Conservation (phyloP, 2,329 filamentous ascomycete genomes). For the Beauveria pseudobassiana region DNA sequence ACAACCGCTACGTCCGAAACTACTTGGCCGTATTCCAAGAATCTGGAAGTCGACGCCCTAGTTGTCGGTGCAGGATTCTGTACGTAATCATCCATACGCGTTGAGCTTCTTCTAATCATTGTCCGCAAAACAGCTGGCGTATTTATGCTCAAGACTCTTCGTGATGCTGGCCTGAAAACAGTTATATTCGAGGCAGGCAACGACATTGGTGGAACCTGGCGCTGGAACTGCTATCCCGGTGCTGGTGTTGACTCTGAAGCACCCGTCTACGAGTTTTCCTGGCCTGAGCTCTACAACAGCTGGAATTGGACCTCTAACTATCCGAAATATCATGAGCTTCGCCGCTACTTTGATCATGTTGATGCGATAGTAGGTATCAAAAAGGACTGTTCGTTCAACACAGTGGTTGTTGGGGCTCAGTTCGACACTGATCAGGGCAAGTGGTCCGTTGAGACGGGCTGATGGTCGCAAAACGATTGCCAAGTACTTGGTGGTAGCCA, state of each 20-base stretch:
- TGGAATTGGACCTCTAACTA: constrained; percentile 46
- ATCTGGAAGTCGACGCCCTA: constrained; percentile 12
- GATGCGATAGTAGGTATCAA: constrained; percentile 40
- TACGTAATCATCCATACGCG: background rate
- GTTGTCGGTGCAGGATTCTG: constrained; percentile 17
- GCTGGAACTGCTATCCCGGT: constrained; percentile 43
- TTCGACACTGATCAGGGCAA: constrained; percentile 35
- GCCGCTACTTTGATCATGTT: constrained; percentile 47
- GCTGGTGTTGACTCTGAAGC: constrained; percentile 38
- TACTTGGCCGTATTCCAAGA: background rate
- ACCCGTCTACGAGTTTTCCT: constrained; percentile 39
- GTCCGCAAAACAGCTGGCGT: constrained; percentile 20
- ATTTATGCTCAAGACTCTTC: constrained; percentile 36
- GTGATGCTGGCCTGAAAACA: constrained; percentile 35
- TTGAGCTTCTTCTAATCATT: background rate
- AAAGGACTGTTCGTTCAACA: constrained; percentile 45
- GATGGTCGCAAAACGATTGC: constrained; percentile 38
- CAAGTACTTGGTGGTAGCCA: constrained; percentile 40
- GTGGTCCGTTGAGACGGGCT: constrained; percentile 36
- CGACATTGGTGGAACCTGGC: constrained; percentile 41
- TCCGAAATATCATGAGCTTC: constrained; percentile 38
- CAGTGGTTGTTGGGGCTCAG: constrained; percentile 37
- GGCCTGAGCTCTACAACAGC: constrained; percentile 36
- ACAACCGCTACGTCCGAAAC: background rate
- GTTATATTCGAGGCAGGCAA: constrained; percentile 40